Percentiles rank a stretch among this genome's conserved stretches.
Conservation (phyloP, 2,329 filamentous ascomycete genomes). For the Ambrosiella xylebori region DNA sequence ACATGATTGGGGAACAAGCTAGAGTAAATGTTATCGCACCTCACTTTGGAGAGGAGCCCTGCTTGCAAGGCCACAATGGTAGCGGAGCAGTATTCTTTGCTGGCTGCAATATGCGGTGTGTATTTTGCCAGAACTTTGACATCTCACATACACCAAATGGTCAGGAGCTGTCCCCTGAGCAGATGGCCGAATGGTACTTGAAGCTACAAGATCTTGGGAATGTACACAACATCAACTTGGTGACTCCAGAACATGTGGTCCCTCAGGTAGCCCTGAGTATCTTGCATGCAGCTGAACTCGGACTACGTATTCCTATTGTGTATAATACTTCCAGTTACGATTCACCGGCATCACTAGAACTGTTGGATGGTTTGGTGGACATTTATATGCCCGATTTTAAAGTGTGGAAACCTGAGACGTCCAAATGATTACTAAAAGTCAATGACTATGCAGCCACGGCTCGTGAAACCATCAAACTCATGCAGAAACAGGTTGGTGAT, state of each 20-base stretch:
- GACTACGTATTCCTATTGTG: conserved; percentile 55
- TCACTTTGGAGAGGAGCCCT: conserved; percentile 74
- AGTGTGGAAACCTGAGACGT: conserved; percentile 51
- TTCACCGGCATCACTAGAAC: conserved; percentile 49
- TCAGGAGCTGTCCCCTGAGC: conserved; percentile 60
- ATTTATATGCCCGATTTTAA: conserved; percentile 87
- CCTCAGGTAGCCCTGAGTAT: conserved; percentile 67
- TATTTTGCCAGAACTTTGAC: conserved; percentile 68
- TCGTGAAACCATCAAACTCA: conserved; percentile 59
- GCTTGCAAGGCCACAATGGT: conserved; percentile 66
- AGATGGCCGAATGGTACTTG: conserved; percentile 66
- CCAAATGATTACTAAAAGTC: conserved; percentile 57
- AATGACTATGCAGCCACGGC: conserved; percentile 58
- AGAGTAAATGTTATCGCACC: conserved; percentile 75
- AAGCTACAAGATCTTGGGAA: conserved; percentile 65
- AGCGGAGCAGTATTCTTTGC: conserved; percentile 70
- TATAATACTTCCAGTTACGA: conserved; percentile 80
- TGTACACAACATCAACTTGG: conserved; percentile 80
- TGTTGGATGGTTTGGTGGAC: conserved; percentile 65
- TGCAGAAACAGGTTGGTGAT: conserved; percentile 70
- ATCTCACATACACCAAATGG: conserved; percentile 71
- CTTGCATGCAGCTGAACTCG: conserved; percentile 51
- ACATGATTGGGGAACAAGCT: conserved; percentile 56
- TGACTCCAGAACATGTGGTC: conserved; percentile 75
- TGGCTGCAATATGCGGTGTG: conserved; percentile 56